phyloP scores from a whole-genome alignment of 768 basidiomycete genomes.

The Leccinum longicurvipes region DNA sequence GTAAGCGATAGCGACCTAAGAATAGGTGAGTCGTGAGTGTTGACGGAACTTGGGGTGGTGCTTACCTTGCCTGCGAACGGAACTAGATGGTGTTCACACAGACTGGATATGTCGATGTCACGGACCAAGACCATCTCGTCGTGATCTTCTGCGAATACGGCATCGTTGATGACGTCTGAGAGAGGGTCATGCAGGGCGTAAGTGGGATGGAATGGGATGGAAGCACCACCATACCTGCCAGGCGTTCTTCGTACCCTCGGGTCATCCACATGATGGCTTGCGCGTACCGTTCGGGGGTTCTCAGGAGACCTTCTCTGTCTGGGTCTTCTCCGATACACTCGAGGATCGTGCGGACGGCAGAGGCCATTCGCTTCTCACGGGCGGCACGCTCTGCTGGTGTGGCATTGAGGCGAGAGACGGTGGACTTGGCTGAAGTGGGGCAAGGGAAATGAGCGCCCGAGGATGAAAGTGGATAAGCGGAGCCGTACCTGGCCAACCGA shows the following conservation, averaged over 20 bases:
- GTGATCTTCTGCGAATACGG: slow-evolving; percentile 97
- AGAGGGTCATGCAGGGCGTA: slow-evolving; percentile 12
- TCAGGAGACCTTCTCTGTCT: slow-evolving; percentile 84
- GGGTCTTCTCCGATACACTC: slow-evolving; percentile 99
- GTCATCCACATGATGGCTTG: slow-evolving; percentile 99
- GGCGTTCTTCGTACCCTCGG: slow-evolving; percentile 92
- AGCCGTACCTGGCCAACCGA: slow-evolving; percentile 86
- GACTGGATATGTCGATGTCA: slow-evolving; percentile 94
- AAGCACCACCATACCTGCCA: slow-evolving; percentile 61
- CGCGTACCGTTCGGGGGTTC: slow-evolving; percentile 94
- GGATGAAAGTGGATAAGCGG: neutral
- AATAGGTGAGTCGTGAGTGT: slow-evolving; percentile 20
- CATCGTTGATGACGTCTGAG: slow-evolving; percentile 96
- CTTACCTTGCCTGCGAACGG: slow-evolving; percentile 96
- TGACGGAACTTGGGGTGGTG: slow-evolving; percentile 14
- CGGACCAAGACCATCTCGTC: slow-evolving; percentile 99
- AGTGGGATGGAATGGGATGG: slow-evolving; percentile 12
- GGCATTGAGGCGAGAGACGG: slow-evolving; percentile 78
- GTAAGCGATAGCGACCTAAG: slow-evolving; percentile 93
- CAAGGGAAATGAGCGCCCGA: slow-evolving; percentile 12
- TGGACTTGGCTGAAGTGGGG: slow-evolving; percentile 71
- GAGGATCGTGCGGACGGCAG: slow-evolving; percentile 86
- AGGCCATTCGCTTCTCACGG: slow-evolving; percentile 73
- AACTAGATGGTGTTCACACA: slow-evolving; percentile 98
- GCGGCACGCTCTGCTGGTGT: slow-evolving; percentile 67